Conservation (phyloP, 2,329 filamentous ascomycete species). For the Emmonsiellopsis sp. region DNA sequence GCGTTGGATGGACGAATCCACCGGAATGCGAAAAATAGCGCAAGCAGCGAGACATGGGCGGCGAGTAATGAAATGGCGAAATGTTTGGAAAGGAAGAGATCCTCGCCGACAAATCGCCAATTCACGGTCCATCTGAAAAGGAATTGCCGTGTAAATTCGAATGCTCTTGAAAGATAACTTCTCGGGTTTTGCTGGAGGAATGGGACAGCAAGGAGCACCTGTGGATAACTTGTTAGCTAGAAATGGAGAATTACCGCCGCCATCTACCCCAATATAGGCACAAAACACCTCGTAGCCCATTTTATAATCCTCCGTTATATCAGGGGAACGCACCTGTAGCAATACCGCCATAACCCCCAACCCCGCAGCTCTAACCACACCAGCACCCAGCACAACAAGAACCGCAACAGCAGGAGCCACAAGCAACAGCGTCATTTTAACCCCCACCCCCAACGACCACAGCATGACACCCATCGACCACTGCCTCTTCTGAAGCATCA, state of each 20-base stretch:
- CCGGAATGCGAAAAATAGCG: constrained; percentile 53
- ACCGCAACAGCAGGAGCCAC: constrained; percentile 71
- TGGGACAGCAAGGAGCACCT: constrained; percentile 51
- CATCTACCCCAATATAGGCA: background rate
- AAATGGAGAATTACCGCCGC: background rate
- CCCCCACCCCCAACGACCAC: constrained; percentile 72
- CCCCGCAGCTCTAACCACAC: constrained; percentile 54
- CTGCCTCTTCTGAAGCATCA: constrained; percentile 60
- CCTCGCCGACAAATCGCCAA: constrained; percentile 89
- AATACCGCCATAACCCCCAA: constrained; percentile 64
- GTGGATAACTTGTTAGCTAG: constrained; percentile 12
- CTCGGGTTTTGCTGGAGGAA: constrained; percentile 55
- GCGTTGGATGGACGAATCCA: constrained; percentile 65
- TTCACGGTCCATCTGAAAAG: constrained; percentile 99
- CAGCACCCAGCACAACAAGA: constrained; percentile 64
- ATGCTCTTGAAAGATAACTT: constrained; percentile 72
- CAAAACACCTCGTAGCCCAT: background rate
- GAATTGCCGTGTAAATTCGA: constrained; percentile 85
- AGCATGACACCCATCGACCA: constrained; percentile 65
- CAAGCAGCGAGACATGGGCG: constrained; percentile 56
- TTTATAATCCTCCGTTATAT: background rate
- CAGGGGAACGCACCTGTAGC: constrained; percentile 54
- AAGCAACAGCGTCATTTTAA: constrained; percentile 89
- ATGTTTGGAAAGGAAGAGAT: constrained; percentile 59
- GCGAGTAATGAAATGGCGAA: constrained; percentile 61